Conservation (phyloP, 441 rosid genomes). For the Eruca vesicaria region DNA sequence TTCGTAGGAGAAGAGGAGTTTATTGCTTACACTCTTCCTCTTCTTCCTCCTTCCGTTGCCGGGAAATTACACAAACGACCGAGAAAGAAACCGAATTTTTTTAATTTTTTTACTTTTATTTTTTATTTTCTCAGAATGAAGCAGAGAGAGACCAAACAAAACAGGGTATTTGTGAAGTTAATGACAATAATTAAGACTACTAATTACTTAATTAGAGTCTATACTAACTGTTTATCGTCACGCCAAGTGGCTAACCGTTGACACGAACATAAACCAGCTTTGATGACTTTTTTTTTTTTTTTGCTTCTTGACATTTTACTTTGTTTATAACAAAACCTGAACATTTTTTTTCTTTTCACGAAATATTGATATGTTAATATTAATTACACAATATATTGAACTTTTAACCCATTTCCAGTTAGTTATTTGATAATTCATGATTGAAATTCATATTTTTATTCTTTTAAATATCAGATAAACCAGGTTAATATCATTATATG, state of each 20-base stretch:
- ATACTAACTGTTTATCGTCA: neutral
- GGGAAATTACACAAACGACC: slow-evolving; percentile 43
- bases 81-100: slow-evolving; percentile 16
- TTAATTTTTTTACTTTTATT: neutral
- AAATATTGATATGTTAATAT: neutral
- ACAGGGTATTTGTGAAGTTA: slow-evolving; percentile 6
- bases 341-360: neutral
- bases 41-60: slow-evolving; percentile 59
- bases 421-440: too few species aligned
- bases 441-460: too few species aligned
- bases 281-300: too few species aligned
- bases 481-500: too few species aligned
- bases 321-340: neutral
- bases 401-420: too few species aligned
- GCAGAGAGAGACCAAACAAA: slow-evolving; percentile 3
- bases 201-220: neutral
- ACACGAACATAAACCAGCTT: slow-evolving; percentile 30
- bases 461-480: too few species aligned
- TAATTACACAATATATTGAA: too few species aligned
- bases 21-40: slow-evolving; percentile 71
- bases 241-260: slow-evolving; percentile 26
- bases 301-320: slow-evolving; percentile 8
- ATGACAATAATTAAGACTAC: neutral
- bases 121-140: neutral
- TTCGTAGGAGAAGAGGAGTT: slow-evolving; percentile 69